These are phyloP conservation scores for Boletus rufocinnamomeus DNA, from an alignment of 768 basidiomycete species.

Conservation along the genomic window DNA sequence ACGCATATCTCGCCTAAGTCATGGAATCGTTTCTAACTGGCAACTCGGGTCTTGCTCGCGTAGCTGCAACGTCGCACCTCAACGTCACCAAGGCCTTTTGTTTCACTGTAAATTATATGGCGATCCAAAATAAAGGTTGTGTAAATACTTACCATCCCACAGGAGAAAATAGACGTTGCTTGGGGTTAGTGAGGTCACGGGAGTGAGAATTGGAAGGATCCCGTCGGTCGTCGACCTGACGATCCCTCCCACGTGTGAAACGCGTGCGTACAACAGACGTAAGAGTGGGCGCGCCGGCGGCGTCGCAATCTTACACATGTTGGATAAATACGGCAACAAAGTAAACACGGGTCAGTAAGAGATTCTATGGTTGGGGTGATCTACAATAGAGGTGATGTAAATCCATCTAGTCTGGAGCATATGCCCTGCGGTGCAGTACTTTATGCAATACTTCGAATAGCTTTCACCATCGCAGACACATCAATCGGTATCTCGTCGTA, in stretches of 20 bases:
- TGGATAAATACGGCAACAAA: too few species aligned
- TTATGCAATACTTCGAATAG: background rate
- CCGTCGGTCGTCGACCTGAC: background rate
- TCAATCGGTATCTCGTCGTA: background rate
- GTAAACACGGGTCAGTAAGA: too few species aligned
- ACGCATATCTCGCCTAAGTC: too few species aligned
- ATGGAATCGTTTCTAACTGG: background rate
- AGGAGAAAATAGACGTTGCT: background rate
- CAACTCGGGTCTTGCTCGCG: background rate
- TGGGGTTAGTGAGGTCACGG: background rate
- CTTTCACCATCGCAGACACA: background rate
- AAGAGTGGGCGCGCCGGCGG: too few species aligned
- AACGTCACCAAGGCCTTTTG: background rate
- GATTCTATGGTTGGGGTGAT: too few species aligned
- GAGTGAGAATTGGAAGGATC: too few species aligned
- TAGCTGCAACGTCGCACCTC: background rate
- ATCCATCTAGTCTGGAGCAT: too few species aligned
- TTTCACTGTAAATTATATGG: background rate
- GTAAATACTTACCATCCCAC: background rate
- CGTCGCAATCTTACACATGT: too few species aligned
- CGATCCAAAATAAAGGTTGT: background rate
- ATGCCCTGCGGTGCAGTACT: too few species aligned
- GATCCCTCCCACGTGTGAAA: background rate
- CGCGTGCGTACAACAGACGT: background rate
- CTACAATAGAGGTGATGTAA: too few species aligned